Base-by-base conservation (phyloP, 78 protist species). In the Cyanophora paradoxa region DNA sequence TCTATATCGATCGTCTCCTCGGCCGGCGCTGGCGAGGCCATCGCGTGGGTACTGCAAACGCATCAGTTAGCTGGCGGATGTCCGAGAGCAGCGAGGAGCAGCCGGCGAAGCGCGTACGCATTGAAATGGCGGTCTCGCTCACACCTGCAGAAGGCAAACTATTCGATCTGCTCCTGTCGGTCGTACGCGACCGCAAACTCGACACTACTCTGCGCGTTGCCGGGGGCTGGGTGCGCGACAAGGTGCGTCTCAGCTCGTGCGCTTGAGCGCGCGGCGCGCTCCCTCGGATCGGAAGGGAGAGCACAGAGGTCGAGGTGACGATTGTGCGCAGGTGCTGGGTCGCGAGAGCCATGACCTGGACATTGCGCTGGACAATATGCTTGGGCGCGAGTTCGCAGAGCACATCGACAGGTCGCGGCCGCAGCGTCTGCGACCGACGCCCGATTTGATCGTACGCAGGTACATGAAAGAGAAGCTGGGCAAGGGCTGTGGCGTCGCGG, bases 191-290 rank as follows among this genome's bases (percentile, higher is more conserved):
- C 5, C 22, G 6, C 44, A 17, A 37, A 22, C 56, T 66, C 11
- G 20, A 1, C 16, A 50, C 70, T 5, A 57, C 59, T n/a, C 33
- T 91, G 20, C 78, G 96, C 28, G 94, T 93, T 30, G 96, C 97
- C 1, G 97, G 96, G 31, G 98, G 98, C 5, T 95, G 98, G 98
- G 97, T 95, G 3, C 59, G 98, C 16, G 97, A 93, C 67, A 90
- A 90, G 66, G 30, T 84, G 14, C n/a, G 52, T 13, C 13, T 44
- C 40, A 2, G 6, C 64, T 31, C 13, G 4, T 22, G 30, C 58
- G 31, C 26, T 13, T 31, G 59, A 78, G 14, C 34, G n/a, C n/a
- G n/a, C n/a, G n/a, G n/a, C n/a, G n/a, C n/a, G n/a, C n/a, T n/a
- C n/a, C n/a, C n/a, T n/a, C n/a, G n/a, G n/a, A n/a, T 44, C 8